phyloP scores from a whole-genome alignment of 2,329 filamentous ascomycete genomes.

The Paecilomyces fulvus region DNA sequence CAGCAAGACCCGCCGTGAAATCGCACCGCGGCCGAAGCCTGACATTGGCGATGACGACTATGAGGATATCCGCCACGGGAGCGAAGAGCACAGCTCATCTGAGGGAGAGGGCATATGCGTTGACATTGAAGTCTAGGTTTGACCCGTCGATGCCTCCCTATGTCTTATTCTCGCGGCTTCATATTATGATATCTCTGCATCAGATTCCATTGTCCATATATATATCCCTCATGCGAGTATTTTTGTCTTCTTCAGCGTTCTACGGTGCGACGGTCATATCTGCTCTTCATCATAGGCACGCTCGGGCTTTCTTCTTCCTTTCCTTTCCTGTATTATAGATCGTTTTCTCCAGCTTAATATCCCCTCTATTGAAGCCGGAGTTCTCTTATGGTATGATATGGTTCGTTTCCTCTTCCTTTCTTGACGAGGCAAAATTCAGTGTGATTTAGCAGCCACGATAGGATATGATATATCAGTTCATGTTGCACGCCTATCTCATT shows the following conservation, averaged over 20 bases:
- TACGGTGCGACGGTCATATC: background rate
- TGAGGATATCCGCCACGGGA: constrained; percentile 8
- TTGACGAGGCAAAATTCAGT: background rate
- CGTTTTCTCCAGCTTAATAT: background rate
- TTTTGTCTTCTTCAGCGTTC: background rate
- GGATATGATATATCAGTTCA: background rate
- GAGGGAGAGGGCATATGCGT: constrained; percentile 30
- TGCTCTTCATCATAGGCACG: background rate
- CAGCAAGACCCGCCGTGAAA: background rate
- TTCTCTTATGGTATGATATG: background rate
- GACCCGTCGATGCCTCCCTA: background rate
- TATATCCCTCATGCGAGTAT: background rate
- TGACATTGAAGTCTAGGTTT: constrained; percentile 26
- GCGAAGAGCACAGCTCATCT: constrained; percentile 27
- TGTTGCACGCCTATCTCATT: background rate
- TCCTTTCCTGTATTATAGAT: background rate
- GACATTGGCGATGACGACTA: background rate
- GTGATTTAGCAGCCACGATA: background rate
- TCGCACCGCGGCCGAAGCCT: background rate
- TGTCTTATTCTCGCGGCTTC: background rate
- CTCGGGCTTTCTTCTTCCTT: background rate
- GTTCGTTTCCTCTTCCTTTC: background rate
- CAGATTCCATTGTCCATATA: background rate
- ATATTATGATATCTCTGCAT: background rate
- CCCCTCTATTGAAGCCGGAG: background rate